Evolutionary conservation across 192 early-diverging fungal genomes (phyloP).

Genomic region (Backusella tuberculispora): DNA sequence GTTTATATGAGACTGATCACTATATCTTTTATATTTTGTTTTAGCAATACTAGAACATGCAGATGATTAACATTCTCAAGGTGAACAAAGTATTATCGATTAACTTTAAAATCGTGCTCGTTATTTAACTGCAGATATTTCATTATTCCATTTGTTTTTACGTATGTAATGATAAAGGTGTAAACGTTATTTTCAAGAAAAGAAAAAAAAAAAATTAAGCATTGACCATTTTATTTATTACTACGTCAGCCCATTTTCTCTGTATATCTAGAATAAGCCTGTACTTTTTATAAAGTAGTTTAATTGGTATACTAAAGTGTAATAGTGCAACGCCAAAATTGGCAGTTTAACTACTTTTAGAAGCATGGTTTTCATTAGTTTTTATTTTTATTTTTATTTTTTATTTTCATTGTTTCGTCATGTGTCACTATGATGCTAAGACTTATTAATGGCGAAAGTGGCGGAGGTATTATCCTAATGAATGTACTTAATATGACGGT

Average conservation of each 20-base stretch:
- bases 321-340: background rate
- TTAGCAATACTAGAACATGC: too few species aligned
- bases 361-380: background rate
- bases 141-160: too few species aligned
- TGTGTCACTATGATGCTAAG: background rate
- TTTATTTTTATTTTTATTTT: background rate
- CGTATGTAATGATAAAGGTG: background rate
- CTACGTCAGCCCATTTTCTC: background rate
- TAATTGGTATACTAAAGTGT: background rate
- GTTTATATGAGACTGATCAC: background rate
- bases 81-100: too few species aligned
- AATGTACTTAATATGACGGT: background rate
- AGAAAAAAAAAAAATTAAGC: background rate
- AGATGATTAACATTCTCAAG: too few species aligned
- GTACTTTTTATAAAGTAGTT: background rate
- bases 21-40: too few species aligned
- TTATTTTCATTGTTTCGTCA: constrained; percentile 8
- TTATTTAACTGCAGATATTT: too few species aligned
- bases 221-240: background rate
- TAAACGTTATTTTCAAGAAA: background rate
- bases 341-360: background rate
- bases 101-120: too few species aligned
- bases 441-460: background rate
- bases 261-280: background rate
- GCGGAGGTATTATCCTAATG: background rate